phyloP scores from a whole-genome alignment of 179 eudicot species.

The Camellia oleifera region DNA sequence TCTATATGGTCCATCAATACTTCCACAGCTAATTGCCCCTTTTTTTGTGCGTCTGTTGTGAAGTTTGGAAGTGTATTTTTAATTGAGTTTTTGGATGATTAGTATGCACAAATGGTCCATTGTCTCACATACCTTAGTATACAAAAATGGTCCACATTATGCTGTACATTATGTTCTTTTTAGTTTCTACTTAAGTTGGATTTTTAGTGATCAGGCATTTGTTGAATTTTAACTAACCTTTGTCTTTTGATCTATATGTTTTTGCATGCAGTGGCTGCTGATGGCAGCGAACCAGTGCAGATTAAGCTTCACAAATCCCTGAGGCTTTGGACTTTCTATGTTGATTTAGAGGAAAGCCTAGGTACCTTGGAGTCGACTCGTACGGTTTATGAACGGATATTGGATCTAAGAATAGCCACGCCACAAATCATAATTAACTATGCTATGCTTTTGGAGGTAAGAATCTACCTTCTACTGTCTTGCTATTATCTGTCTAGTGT shows the following conservation, averaged over 20 bases:
- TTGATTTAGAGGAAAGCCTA: slow-evolving; percentile 92
- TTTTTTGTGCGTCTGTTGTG: too few species aligned
- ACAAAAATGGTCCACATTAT: too few species aligned
- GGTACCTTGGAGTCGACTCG: slow-evolving; percentile 85
- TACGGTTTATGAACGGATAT: slow-evolving; percentile 85
- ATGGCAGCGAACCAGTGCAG: slow-evolving; percentile 93
- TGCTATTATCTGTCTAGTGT: too few species aligned
- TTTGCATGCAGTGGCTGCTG: slow-evolving; percentile 75
- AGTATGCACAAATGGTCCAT: too few species aligned
- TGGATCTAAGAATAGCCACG: slow-evolving; percentile 91
- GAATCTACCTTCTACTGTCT: too few species aligned
- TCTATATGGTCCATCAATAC: too few species aligned
- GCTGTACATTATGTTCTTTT: too few species aligned
- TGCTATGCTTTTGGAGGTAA: slow-evolving; percentile 28
- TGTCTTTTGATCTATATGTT: neutral
- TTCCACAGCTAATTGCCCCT: too few species aligned
- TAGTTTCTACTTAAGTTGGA: too few species aligned
- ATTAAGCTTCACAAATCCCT: slow-evolving; percentile 86
- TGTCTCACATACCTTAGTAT: too few species aligned
- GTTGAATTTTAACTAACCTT: slow-evolving; percentile 1
- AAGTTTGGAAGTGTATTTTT: too few species aligned
- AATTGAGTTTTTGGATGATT: too few species aligned
- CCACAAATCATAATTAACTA: slow-evolving; percentile 93
- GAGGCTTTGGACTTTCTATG: slow-evolving; percentile 84
- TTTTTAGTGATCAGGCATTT: neutral